These are phyloP conservation scores for Pyrus hybrid DNA, from an alignment of 331 rosid species.

Conservation along the genomic window DNA sequence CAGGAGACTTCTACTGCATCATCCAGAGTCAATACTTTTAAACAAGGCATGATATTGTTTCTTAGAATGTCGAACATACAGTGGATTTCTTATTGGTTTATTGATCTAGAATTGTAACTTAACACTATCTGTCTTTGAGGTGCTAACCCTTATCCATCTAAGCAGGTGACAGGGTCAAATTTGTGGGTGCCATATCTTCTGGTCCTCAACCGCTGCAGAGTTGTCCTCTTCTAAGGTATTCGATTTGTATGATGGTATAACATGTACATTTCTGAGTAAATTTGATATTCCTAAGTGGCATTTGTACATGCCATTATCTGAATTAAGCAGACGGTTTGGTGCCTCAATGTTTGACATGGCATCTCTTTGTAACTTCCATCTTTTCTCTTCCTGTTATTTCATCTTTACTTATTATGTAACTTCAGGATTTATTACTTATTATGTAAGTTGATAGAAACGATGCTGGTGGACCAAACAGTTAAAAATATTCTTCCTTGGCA, in stretches of 20 bases:
- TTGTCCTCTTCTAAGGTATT: constrained; percentile 54
- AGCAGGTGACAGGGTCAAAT: constrained; percentile 88
- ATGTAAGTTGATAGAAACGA: not conserved
- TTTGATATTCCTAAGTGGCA: not conserved
- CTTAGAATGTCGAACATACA: not conserved
- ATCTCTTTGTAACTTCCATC: not conserved
- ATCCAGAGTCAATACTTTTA: constrained; percentile 51
- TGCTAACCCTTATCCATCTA: not conserved
- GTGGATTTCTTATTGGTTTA: not conserved
- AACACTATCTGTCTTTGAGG: not conserved
- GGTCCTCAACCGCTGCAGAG: constrained; percentile 30
- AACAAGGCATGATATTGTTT: constrained; percentile 42
- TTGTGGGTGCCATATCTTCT: constrained; percentile 50
- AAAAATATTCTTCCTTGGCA: not conserved
- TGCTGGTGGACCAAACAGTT: not conserved
- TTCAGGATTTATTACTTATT: not conserved
- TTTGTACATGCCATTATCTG: not conserved
- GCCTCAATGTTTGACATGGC: not conserved
- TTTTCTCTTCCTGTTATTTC: not conserved
- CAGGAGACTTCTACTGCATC: constrained; percentile 81
- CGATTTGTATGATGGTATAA: not conserved
- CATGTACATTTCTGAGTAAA: not conserved
- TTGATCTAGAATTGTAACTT: not conserved
- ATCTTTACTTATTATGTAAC: not conserved
- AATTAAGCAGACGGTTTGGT: not conserved